Percentiles rank a stretch among this genome's conserved stretches.
Conservation (phyloP, 2,329 filamentous ascomycete species). For the Ceratocystis destructans region DNA sequence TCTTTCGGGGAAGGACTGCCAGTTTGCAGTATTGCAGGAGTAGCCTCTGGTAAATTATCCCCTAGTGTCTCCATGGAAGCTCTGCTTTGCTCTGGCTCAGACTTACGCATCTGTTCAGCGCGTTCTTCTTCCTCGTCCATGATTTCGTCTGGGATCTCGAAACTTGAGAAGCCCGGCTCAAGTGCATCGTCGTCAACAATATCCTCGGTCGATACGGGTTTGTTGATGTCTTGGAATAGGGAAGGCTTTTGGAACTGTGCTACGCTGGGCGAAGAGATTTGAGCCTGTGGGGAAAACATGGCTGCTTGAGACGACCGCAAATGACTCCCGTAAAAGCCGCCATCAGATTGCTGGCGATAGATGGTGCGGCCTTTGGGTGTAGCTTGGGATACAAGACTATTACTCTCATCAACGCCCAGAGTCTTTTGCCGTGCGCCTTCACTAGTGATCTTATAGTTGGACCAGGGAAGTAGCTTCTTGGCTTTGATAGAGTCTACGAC, state of each 20-base stretch:
- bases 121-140: slow-evolving; percentile 8
- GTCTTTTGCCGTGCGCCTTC: slow-evolving; percentile 74
- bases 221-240: neutral
- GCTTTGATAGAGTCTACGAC: slow-evolving; percentile 77
- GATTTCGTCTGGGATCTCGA: slow-evolving; percentile 13
- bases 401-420: slow-evolving; percentile 42
- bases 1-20: neutral
- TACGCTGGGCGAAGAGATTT: neutral
- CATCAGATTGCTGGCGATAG: slow-evolving; percentile 69
- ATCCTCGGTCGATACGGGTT: slow-evolving; percentile 10
- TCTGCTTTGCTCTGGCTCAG: neutral
- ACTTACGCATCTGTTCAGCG: neutral
- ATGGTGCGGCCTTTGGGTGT: slow-evolving; percentile 43
- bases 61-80: neutral
- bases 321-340: slow-evolving; percentile 70
- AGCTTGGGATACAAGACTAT: slow-evolving; percentile 51
- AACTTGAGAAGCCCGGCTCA: slow-evolving; percentile 12
- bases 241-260: slow-evolving; percentile 12
- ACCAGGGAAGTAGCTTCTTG: slow-evolving; percentile 73
- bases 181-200: slow-evolving; percentile 18
- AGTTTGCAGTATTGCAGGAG: neutral
- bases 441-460: slow-evolving; percentile 68
- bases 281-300: neutral
- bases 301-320: slow-evolving; percentile 32
- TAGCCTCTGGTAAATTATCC: neutral